Percentiles rank a stretch among this genome's conserved stretches.
Evolutionary conservation across 768 basidiomycete species (phyloP).

Genomic region (Lactarius quietus): DNA sequence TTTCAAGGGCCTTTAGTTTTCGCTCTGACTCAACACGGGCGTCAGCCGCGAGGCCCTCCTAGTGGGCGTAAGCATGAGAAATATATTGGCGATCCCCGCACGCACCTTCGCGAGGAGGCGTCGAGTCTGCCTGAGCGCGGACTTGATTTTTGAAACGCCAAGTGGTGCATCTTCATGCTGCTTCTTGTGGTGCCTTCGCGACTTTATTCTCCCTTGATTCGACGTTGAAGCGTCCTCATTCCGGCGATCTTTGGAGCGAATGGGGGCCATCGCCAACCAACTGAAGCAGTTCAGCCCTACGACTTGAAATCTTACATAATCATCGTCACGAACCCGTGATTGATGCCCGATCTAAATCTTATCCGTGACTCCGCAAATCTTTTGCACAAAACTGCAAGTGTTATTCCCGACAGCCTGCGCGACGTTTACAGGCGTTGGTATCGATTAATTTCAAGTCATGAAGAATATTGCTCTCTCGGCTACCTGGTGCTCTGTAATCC

Average conservation of each 20-base stretch:
- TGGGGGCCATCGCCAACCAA: constrained; percentile 15
- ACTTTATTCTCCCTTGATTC: neutral
- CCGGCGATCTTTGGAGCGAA: constrained; percentile 9
- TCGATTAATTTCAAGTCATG: neutral
- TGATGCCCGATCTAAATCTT: neutral
- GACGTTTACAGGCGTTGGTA: neutral
- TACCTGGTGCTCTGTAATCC: constrained; percentile 15
- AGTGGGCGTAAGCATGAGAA: neutral
- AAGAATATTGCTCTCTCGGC: constrained; percentile 17
- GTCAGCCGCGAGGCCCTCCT: constrained; percentile 84
- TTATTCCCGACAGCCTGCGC: no score
- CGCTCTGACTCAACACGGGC: constrained; percentile 80
- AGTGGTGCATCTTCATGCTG: constrained; percentile 36
- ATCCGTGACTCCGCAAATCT: neutral
- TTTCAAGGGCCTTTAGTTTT: constrained; percentile 67
- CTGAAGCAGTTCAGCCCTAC: neutral
- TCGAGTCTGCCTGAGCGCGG: constrained; percentile 76
- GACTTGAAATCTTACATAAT: neutral
- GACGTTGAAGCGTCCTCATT: constrained; percentile 3
- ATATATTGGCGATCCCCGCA: neutral
- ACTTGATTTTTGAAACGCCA: constrained; percentile 85
- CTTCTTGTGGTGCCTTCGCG: neutral
- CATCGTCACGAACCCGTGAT: no score
- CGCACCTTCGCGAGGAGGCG: constrained; percentile 76
- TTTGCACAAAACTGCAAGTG: neutral